Evolutionary conservation across 768 basidiomycete species (phyloP), one percentile per base, ranked within the genome.

Genomic region (Crucibulum laeve): DNA sequence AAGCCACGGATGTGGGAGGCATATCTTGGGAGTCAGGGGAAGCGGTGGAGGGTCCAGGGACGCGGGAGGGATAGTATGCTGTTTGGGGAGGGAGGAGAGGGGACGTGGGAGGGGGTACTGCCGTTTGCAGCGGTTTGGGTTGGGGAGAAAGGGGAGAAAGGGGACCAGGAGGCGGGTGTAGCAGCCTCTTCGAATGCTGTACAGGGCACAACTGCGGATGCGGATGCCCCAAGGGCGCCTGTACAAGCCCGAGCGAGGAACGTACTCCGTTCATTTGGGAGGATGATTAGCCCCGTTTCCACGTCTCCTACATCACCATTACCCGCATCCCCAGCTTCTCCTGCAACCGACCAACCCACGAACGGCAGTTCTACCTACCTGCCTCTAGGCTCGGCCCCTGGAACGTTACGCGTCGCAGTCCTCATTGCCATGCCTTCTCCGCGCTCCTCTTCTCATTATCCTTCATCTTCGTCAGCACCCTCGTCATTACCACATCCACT

Each of bases 1-100:
- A 76, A 73, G 47, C 79, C 79, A 8, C 52, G 51, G 32, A 54
- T 80, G 55, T 77, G 68, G 65, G 74, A 79, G 26, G 69, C 71
- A 6, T 69, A 65, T 25, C 47, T 73, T 3, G 68, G 62, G 28
- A 8, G 28, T 8, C 8, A n/a, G 8, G 28, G 28, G 19, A 26
- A 5, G 14, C 15, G 5, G 42, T 28, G 25, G 50, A 35, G 22
- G 26, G 25, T 28, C 50, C 47, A 7, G 38, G 28, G 15, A 10
- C 28, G 28, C 8, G 28, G 28, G 28, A 10, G 15, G 15, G 28
- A 32, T 15, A 15, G 15, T 32, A 15, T 10, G 28, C 8, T 19
- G 36, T 10, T 10, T 10, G 5, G 25, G 14, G 17, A 24, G 14
- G 21, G 22, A 13, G 21, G 19, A 22, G 11, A 25, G 10, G 38